A percentile compares a stretch with the other conserved stretches of the same genome.
Evolutionary conservation across 495 filamentous ascomycete genomes (phyloP).

Genomic region (Aspergillus diversus): DNA sequence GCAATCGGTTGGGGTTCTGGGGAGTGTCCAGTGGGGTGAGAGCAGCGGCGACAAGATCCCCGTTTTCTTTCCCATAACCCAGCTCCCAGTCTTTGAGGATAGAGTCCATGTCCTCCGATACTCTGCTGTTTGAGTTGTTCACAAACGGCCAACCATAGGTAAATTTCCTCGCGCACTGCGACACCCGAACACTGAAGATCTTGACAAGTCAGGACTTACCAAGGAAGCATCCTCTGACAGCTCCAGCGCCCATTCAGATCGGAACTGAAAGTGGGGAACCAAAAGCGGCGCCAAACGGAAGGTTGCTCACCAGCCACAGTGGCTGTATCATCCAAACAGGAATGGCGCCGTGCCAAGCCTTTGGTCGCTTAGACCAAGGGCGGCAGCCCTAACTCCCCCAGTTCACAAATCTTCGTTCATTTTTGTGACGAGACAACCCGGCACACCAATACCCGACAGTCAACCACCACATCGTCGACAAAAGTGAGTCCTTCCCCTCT

Average conservation of each 20-base stretch:
- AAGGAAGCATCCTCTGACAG: conserved; percentile 1
- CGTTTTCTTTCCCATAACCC: conserved; percentile 58
- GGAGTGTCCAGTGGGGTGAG: conserved; percentile 66
- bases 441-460: conserved; percentile 46
- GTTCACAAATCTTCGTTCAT: conserved; percentile 49
- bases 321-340: conserved; percentile 28
- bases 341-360: conserved; percentile 33
- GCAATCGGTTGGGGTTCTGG: conserved; percentile 59
- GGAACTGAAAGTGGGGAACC: conserved; percentile 17
- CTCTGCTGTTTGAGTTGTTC: not conserved
- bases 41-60: conserved; percentile 68
- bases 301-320: conserved; percentile 20
- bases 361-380: conserved; percentile 54
- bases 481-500: conserved; percentile 47
- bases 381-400: conserved; percentile 54
- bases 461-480: conserved; percentile 58
- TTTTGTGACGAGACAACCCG: conserved; percentile 46
- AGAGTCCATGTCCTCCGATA: conserved; percentile 56
- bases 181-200: too few relatives aligned
- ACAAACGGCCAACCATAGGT: not conserved
- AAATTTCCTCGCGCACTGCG: not conserved
- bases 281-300: conserved; percentile 19
- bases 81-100: conserved; percentile 63
- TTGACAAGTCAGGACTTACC: not conserved
- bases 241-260: not conserved